Evolutionary conservation across 352 stramenopile genomes (phyloP).

Genomic region (Thraustochytrium striatum): DNA sequence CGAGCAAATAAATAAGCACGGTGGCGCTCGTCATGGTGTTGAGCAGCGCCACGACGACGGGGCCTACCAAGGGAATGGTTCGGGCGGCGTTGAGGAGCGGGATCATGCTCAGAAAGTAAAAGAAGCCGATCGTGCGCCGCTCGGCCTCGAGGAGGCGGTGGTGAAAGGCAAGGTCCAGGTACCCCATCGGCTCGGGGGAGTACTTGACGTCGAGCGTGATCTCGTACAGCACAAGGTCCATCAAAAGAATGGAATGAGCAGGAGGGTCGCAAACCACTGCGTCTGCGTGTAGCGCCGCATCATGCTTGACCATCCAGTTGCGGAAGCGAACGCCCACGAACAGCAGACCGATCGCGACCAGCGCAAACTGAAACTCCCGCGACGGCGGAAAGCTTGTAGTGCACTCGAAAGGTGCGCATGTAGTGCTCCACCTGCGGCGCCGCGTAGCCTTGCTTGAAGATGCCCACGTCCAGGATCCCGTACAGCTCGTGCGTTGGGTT

Average conservation of each 20-base stretch:
- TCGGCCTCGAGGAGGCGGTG: slow-evolving; percentile 25
- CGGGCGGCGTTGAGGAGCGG: slow-evolving; percentile 37
- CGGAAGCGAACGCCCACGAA: slow-evolving; percentile 6
- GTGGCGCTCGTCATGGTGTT: slow-evolving; percentile 36
- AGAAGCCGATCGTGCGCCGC: neutral
- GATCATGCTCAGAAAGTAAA: slow-evolving; percentile 20
- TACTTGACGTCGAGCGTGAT: neutral
- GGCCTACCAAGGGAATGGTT: slow-evolving; percentile 29
- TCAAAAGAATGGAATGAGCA: slow-evolving; percentile 15
- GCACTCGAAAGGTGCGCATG: slow-evolving; percentile 21
- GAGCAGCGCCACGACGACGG: slow-evolving; percentile 34
- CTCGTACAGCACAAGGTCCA: slow-evolving; percentile 32
- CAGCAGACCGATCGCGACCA: neutral
- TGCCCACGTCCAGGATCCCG: neutral
- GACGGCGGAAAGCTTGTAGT: slow-evolving; percentile 36
- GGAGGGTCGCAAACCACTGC: slow-evolving; percentile 2
- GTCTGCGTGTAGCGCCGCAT: neutral
- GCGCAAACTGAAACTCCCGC: slow-evolving; percentile 13
- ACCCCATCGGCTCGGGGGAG: neutral
- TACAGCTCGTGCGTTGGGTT: slow-evolving; percentile 26
- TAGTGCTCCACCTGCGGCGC: neutral
- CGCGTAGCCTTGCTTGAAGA: neutral
- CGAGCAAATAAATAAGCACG: slow-evolving; percentile 36
- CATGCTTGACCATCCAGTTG: neutral
- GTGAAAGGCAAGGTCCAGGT: neutral